Percentiles rank a stretch among this genome's conserved stretches.
These are phyloP conservation scores for Pelargonium cotyledonis DNA, from an alignment of 441 rosid genomes.

Conservation along the genomic window DNA sequence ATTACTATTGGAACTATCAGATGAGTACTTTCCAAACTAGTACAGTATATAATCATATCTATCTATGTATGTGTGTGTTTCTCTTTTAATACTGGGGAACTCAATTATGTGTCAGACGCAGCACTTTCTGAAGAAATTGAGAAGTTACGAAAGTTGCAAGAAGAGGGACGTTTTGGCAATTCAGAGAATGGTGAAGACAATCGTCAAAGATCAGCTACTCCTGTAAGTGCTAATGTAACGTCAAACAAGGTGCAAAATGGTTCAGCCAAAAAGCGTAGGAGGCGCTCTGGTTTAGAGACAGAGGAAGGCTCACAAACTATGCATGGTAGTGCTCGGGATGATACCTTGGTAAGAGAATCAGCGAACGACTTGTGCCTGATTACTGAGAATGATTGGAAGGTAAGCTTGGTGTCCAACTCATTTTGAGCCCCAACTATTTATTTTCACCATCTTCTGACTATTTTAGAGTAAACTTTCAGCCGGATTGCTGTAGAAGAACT, in stretches of 20 bases:
- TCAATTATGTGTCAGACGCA: slow-evolving; percentile 39
- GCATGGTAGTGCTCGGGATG: slow-evolving; percentile 19
- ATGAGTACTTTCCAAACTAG: not conserved
- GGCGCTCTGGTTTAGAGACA: slow-evolving; percentile 20
- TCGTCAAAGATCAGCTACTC: slow-evolving; percentile 18
- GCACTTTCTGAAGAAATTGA: slow-evolving; percentile 56
- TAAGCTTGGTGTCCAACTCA: slow-evolving; percentile 7
- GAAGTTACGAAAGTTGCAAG: slow-evolving; percentile 44
- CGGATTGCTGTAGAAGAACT: slow-evolving; percentile 38
- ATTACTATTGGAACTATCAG: no score
- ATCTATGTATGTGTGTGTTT: no score
- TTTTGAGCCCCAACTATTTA: not conserved
- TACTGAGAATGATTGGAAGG: slow-evolving; percentile 29
- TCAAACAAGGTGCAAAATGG: slow-evolving; percentile 21
- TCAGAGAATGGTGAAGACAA: slow-evolving; percentile 21
- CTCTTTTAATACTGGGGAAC: slow-evolving; percentile 8
- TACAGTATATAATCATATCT: not conserved
- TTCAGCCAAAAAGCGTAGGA: slow-evolving; percentile 27
- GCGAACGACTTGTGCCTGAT: slow-evolving; percentile 19
- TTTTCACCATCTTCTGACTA: slow-evolving; percentile 20
- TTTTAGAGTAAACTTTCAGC: slow-evolving; percentile 35
- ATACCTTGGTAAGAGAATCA: slow-evolving; percentile 23
- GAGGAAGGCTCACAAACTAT: slow-evolving; percentile 18
- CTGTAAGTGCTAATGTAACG: slow-evolving; percentile 32
- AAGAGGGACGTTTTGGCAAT: slow-evolving; percentile 27